Evolutionary conservation across 768 basidiomycete species (phyloP).

Genomic region (Tubosaeta sp.): DNA sequence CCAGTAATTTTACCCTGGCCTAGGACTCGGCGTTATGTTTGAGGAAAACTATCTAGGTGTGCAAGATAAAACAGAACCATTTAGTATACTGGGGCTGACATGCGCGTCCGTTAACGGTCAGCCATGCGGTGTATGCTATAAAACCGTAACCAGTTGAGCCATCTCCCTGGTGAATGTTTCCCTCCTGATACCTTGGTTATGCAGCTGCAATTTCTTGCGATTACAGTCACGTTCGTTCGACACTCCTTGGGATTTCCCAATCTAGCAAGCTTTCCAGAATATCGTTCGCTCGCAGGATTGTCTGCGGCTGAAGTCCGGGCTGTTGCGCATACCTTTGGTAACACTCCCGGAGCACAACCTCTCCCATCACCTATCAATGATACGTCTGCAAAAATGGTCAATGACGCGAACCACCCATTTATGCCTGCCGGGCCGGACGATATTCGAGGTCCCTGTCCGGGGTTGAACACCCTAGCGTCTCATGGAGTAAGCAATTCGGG

Average conservation of each 20-base stretch:
- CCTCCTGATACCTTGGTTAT: neutral
- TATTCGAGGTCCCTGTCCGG: constrained; percentile 24
- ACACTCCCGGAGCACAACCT: constrained; percentile 19
- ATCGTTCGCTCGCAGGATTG: constrained; percentile 20
- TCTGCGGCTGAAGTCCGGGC: constrained; percentile 11
- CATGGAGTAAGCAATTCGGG: constrained; percentile 17
- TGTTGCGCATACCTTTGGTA: constrained; percentile 10
- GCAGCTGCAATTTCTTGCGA: constrained; percentile 6
- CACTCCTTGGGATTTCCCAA: constrained; percentile 7
- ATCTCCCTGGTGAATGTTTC: neutral
- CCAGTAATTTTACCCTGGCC: too few species aligned
- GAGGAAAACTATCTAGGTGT: too few species aligned
- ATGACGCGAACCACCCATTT: constrained; percentile 17
- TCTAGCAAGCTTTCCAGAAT: constrained; percentile 13
- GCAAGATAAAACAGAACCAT: too few species aligned
- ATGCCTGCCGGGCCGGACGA: constrained; percentile 10
- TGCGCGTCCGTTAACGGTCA: too few species aligned
- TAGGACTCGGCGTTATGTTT: too few species aligned
- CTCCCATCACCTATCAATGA: constrained; percentile 20
- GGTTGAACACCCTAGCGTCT: constrained; percentile 24
- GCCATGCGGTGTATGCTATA: neutral
- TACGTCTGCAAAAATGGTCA: constrained; percentile 21
- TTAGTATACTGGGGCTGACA: too few species aligned
- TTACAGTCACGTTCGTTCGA: constrained; percentile 3
- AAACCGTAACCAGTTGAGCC: neutral